Percentiles rank a stretch among this genome's conserved stretches.
phyloP scores from a whole-genome alignment of 164 flowering plant genomes.

The Tetrastigma voinierianum region DNA sequence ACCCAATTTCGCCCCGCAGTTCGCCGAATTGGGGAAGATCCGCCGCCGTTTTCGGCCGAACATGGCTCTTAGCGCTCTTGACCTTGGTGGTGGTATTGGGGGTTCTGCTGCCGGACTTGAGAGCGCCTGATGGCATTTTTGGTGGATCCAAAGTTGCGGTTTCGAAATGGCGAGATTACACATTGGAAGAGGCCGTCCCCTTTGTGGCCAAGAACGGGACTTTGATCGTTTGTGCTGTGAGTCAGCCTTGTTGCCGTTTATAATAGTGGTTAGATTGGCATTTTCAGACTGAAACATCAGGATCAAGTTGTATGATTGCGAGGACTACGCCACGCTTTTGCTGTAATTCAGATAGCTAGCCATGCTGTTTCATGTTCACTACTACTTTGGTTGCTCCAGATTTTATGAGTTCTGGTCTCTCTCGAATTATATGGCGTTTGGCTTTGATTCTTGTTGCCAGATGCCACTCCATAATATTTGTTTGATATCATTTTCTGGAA shows the following conservation, averaged over 20 bases:
- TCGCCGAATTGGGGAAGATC: slow-evolving; percentile 24
- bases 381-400: slow-evolving; percentile 87
- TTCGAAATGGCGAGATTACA: slow-evolving; percentile 72
- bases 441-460: too few relatives aligned
- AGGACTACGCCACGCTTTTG: slow-evolving; percentile 93
- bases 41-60: slow-evolving; percentile 40
- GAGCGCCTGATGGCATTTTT: slow-evolving; percentile 23
- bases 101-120: slow-evolving; percentile 51
- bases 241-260: slow-evolving; percentile 88
- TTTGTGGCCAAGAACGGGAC: slow-evolving; percentile 77
- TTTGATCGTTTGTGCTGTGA: slow-evolving; percentile 88
- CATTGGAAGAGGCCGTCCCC: slow-evolving; percentile 63
- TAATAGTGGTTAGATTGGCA: slow-evolving; percentile 94
- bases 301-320: slow-evolving; percentile 95
- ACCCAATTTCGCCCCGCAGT: slow-evolving; percentile 41
- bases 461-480: too few relatives aligned
- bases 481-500: too few relatives aligned
- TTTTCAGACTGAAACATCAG: slow-evolving; percentile 73
- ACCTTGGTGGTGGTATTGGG: slow-evolving; percentile 60
- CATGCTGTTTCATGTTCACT: slow-evolving; percentile 91
- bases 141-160: slow-evolving; percentile 12
- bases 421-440: too few relatives aligned
- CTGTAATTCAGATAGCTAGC: slow-evolving; percentile 90
- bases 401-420: slow-evolving; percentile 91
- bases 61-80: slow-evolving; percentile 43